Base-by-base conservation (phyloP, 345 rosid species). In the Nephelium lappaceum region DNA sequence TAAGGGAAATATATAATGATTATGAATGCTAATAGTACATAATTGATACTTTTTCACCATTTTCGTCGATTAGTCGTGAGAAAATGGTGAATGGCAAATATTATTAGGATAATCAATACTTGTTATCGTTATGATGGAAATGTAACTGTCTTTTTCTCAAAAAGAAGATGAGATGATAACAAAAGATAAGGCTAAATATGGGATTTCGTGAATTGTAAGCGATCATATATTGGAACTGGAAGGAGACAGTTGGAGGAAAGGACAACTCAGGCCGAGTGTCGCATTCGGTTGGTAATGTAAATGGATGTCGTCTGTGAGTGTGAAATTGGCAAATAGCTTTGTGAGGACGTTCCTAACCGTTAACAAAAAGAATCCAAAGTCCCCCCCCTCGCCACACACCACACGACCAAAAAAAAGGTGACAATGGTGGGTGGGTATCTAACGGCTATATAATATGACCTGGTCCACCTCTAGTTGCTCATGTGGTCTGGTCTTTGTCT, bases 301-400 rank as follows among this genome's bases (percentile, higher is more conserved):
- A 79, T 24, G 31, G 77, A 76, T 38, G 81, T 78, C 39, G 80
- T 53, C 27, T 45, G 81, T 19, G 36, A 31, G n/a, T 5, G n/a
- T 53, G 58, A 53, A 53, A 68, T 31, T 72, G 77, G 45, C 19
- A 51, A 67, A 25, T 77, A 81, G 77, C 79, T 87, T 84, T 76
- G 89, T 69, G 74, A 67, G 72, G 80, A 81, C 82, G 81, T 82
- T 83, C 82, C 91, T 89, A 86, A 84, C 89, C 92, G 93, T 91
- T 85, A 77, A 80, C 77, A 80, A 55, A 78, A 88, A 86, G 94
- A 83, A 87, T 89, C 92, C 90, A 80, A 90, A 72, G 73, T 73
- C 65, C 65, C 47, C 67, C n/a, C n/a, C 36, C 61, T 70, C 84
- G 21, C 61, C 77, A 53, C 5, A 31, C n/a, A n/a, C n/a, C n/a